phyloP scores from a whole-genome alignment of 345 rosid species.

The Aurinia saxatilis region DNA sequence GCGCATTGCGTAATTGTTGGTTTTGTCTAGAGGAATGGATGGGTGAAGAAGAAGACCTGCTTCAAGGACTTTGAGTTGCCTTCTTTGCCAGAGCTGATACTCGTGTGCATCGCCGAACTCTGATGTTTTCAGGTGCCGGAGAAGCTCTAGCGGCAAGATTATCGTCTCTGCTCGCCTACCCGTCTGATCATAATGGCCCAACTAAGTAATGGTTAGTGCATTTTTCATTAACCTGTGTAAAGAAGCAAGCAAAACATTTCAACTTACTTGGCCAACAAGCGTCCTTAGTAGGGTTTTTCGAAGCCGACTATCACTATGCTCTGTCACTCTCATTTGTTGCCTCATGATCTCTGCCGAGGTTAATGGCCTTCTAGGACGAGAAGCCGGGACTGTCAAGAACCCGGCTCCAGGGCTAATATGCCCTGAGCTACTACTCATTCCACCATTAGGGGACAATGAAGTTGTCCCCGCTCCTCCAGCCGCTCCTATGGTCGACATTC shows the following conservation, averaged over 20 bases:
- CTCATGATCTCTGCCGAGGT: conserved; percentile 96
- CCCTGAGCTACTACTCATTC: not conserved
- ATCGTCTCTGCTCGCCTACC: conserved; percentile 82
- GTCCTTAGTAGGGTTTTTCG: conserved; percentile 81
- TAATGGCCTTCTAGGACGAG: conserved; percentile 59
- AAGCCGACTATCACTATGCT: conserved; percentile 77
- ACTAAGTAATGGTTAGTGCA: not conserved
- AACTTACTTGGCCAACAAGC: conserved; percentile 87
- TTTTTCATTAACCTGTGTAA: not conserved
- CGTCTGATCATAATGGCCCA: conserved; percentile 30
- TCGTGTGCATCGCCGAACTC: conserved; percentile 67
- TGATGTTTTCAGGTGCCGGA: conserved; percentile 70
- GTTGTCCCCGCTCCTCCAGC: conserved; percentile 28
- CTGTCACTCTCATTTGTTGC: conserved; percentile 86
- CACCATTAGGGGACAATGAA: conserved; percentile 44
- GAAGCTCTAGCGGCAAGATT: conserved; percentile 81
- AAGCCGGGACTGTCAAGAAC: conserved; percentile 35
- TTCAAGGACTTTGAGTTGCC: conserved; percentile 75
- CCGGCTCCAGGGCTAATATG: conserved; percentile 30
- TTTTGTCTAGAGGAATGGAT: conserved; percentile 54
- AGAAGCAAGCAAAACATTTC: not conserved
- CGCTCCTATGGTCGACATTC: conserved; percentile 40
- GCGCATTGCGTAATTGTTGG: conserved; percentile 46
- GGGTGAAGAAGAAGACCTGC: conserved; percentile 73
- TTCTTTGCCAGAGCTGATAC: conserved; percentile 76